Percentiles rank a stretch among this genome's conserved stretches.
These are phyloP conservation scores for Papiliotrema terrestris DNA, from an alignment of 1,284 basidiomycete genomes.

Conservation along the genomic window DNA sequence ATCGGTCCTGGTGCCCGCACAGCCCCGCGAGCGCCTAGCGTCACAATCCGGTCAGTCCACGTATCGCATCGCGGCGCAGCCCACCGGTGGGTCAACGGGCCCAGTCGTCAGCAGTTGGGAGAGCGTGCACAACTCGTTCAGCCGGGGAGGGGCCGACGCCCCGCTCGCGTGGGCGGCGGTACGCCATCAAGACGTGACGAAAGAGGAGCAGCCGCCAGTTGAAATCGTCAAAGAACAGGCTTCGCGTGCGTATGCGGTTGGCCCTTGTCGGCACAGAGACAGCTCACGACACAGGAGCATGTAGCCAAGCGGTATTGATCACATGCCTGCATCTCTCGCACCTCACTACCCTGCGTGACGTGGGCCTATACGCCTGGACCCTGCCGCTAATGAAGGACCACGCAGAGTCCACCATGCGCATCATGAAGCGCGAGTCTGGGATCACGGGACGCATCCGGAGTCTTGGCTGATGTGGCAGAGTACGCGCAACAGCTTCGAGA, in stretches of 20 bases:
- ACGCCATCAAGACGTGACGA: constrained; percentile 17
- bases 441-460: neutral
- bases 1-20: no score
- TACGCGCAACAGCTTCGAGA: constrained; percentile 16
- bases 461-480: constrained; percentile 7
- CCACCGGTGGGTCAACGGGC: no score
- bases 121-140: no score
- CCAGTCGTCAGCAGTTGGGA: no score
- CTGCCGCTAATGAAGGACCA: constrained; percentile 29
- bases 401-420: constrained; percentile 27
- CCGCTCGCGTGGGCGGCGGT: constrained; percentile 29
- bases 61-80: no score
- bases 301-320: constrained; percentile 33
- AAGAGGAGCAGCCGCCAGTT: constrained; percentile 5
- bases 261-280: neutral
- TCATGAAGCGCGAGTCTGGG: constrained; percentile 34
- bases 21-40: no score
- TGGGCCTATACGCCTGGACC: constrained; percentile 35
- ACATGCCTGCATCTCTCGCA: constrained; percentile 36
- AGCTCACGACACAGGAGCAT: constrained; percentile 12
- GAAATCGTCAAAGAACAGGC: constrained; percentile 1
- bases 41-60: no score
- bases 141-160: neutral
- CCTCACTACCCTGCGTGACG: constrained; percentile 28
- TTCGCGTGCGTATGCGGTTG: neutral